A percentile compares a stretch with the other conserved stretches of the same genome.
Conservation (phyloP, 257 asterid species). For the Mitragyna speciosa region DNA sequence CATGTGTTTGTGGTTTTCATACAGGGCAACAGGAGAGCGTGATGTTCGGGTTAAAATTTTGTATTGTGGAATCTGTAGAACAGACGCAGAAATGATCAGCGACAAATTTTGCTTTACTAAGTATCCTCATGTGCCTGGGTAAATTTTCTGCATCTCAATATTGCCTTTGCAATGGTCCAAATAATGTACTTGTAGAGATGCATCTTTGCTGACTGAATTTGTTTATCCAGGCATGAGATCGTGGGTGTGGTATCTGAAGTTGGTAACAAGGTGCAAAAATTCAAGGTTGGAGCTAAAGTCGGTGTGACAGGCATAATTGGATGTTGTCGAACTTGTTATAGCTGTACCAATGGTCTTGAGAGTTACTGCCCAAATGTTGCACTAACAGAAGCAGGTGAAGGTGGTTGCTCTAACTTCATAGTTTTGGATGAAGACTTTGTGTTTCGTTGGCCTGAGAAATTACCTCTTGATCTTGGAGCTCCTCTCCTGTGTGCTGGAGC, state of each 20-base stretch:
- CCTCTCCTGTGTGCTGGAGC: slow-evolving; percentile 46
- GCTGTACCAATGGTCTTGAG: neutral
- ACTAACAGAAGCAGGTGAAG: slow-evolving; percentile 5
- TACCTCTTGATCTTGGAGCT: slow-evolving; percentile 41
- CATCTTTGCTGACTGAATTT: too few species aligned
- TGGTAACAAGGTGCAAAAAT: slow-evolving; percentile 39
- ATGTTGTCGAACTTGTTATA: neutral
- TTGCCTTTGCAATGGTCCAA: neutral
- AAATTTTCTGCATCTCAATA: neutral
- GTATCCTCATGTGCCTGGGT: slow-evolving; percentile 47
- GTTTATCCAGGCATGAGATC: slow-evolving; percentile 12
- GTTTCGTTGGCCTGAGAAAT: slow-evolving; percentile 36
- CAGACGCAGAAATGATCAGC: slow-evolving; percentile 35
- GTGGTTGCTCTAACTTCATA: slow-evolving; percentile 41
- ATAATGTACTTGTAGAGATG: neutral
- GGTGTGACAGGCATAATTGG: neutral
- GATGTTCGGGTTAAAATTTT: slow-evolving; percentile 48
- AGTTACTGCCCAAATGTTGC: neutral
- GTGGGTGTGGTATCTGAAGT: slow-evolving; percentile 21
- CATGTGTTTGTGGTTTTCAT: neutral
- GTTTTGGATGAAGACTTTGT: slow-evolving; percentile 33
- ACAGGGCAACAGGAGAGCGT: slow-evolving; percentile 37
- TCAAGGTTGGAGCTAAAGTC: slow-evolving; percentile 19
- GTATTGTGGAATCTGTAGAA: slow-evolving; percentile 47
- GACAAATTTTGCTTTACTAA: slow-evolving; percentile 37